These are phyloP conservation scores for Diaporthe vaccinii DNA, from an alignment of 2,329 filamentous ascomycete genomes.

Conservation along the genomic window DNA sequence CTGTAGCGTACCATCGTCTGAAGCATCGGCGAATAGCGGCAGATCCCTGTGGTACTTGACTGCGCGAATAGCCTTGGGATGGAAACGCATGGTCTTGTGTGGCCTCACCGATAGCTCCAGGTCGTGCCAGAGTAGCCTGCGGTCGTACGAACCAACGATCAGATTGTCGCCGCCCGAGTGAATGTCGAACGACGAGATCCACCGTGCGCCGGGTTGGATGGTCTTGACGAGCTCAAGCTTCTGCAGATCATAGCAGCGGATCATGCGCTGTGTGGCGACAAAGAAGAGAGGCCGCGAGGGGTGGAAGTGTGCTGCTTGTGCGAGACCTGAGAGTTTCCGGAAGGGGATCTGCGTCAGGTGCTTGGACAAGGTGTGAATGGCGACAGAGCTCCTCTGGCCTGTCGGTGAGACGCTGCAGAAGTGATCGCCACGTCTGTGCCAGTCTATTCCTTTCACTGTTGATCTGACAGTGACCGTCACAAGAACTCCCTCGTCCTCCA, in stretches of 20 bases:
- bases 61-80: conserved; percentile 89
- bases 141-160: conserved; percentile 94
- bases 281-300: conserved; percentile 94
- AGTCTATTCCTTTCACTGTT: conserved; percentile 88
- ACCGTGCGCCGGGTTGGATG: conserved; percentile 90
- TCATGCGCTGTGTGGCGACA: conserved; percentile 92
- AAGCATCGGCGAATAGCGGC: conserved; percentile 93
- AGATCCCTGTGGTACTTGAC: conserved; percentile 87
- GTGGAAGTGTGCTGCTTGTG: conserved; percentile 95
- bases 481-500: conserved; percentile 84
- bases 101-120: conserved; percentile 90
- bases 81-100: conserved; percentile 97
- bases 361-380: conserved; percentile 95
- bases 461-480: conserved; percentile 85
- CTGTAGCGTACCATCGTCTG: conserved; percentile 93
- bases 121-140: conserved; percentile 95
- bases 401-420: conserved; percentile 90
- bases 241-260: conserved; percentile 94
- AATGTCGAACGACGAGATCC: conserved; percentile 95
- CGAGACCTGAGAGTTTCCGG: conserved; percentile 78
- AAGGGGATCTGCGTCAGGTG: conserved; percentile 97
- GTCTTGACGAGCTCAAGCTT: conserved; percentile 93
- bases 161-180: conserved; percentile 95
- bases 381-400: conserved; percentile 83
- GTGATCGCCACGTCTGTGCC: conserved; percentile 96